Conservation (phyloP, 2,329 filamentous ascomycete genomes). For the Diatrype stigma region DNA sequence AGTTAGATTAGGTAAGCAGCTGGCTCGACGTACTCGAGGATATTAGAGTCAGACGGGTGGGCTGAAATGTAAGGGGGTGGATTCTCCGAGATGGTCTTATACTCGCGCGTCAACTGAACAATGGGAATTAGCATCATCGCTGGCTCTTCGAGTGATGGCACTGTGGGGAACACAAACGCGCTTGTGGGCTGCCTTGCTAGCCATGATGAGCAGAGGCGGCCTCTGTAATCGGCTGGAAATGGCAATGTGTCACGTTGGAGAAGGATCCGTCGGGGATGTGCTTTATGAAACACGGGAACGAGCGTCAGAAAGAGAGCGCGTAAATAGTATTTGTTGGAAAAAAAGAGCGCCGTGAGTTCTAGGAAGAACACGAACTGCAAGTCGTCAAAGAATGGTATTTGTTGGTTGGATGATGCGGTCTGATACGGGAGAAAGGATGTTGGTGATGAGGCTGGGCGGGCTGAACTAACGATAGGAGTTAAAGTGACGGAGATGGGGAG, state of each 20-base stretch:
- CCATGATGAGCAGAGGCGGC: conserved; percentile 55
- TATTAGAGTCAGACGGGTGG: conserved; percentile 86
- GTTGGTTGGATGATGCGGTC: too few relatives aligned
- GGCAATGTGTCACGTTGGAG: conserved; percentile 13
- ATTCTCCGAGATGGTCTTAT: conserved; percentile 62
- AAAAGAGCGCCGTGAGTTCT: not conserved
- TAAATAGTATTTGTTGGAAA: too few relatives aligned
- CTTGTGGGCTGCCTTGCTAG: conserved; percentile 69
- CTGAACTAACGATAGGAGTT: too few relatives aligned
- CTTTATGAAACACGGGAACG: not conserved
- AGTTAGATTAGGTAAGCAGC: too few relatives aligned
- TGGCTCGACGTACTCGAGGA: conserved; percentile 66
- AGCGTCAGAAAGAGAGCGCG: too few relatives aligned
- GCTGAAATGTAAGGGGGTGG: conserved; percentile 86
- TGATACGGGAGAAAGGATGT: too few relatives aligned
- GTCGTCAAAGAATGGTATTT: too few relatives aligned
- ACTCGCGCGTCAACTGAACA: conserved; percentile 55
- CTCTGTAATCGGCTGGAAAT: conserved; percentile 4
- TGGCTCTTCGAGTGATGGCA: not conserved
- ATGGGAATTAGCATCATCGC: conserved; percentile 19
- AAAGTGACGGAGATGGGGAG: too few relatives aligned
- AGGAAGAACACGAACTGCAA: too few relatives aligned
- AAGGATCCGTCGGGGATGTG: not conserved
- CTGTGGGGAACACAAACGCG: conserved; percentile 45
- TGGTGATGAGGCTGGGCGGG: too few relatives aligned